A percentile compares a stretch with the other conserved stretches of the same genome.
phyloP scores from a whole-genome alignment of 345 rosid genomes.

The Hibiscus trionum region DNA sequence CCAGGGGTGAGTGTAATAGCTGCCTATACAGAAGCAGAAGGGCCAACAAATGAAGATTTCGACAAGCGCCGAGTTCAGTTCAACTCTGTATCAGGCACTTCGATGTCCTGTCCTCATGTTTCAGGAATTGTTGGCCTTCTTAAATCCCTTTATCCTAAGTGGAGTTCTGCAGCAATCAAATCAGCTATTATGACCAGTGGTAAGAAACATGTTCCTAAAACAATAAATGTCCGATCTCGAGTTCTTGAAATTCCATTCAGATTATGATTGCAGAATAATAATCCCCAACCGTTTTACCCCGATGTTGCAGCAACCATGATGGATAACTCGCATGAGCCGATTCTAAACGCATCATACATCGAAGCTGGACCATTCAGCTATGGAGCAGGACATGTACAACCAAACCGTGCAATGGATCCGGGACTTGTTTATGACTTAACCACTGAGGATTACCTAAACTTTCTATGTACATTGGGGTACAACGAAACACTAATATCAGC shows the following conservation, averaged over 20 bases:
- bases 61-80: constrained; percentile 52
- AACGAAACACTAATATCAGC: constrained; percentile 34
- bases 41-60: constrained; percentile 43
- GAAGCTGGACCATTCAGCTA: constrained; percentile 65
- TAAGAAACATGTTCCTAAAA: constrained; percentile 13
- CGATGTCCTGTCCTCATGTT: constrained; percentile 90
- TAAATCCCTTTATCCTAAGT: constrained; percentile 53
- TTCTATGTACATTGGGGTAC: constrained; percentile 65
- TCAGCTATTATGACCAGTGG: constrained; percentile 86
- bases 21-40: constrained; percentile 48
- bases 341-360: constrained; percentile 31
- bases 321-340: constrained; percentile 43
- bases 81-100: constrained; percentile 62
- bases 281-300: neutral
- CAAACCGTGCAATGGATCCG: constrained; percentile 72
- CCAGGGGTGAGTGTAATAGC: constrained; percentile 84
- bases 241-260: neutral
- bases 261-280: neutral
- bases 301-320: constrained; percentile 35
- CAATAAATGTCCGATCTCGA: neutral
- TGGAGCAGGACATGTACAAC: constrained; percentile 81
- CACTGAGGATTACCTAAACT: constrained; percentile 52
- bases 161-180: constrained; percentile 81
- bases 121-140: constrained; percentile 76
- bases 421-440: constrained; percentile 66